These are phyloP conservation scores for Eucalyptus tenuipes DNA, from an alignment of 345 rosid species.

Conservation along the genomic window DNA sequence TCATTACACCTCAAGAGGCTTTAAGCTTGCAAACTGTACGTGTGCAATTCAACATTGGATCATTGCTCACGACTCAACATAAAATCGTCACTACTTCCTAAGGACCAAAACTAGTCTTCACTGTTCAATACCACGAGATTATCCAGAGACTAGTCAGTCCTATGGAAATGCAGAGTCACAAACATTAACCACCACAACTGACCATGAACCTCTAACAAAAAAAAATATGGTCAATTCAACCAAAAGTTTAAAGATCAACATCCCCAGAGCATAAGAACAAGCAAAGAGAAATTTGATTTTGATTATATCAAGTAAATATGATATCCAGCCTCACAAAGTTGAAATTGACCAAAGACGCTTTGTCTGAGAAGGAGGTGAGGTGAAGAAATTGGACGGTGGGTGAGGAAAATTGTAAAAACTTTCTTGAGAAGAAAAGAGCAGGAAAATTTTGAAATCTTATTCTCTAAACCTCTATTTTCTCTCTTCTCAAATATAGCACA, in stretches of 20 bases:
- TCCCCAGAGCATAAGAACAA: background rate
- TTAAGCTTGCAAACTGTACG: background rate
- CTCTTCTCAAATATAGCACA: background rate
- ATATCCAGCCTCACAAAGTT: background rate
- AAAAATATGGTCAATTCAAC: background rate
- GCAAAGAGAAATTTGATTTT: background rate
- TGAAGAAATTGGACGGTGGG: background rate
- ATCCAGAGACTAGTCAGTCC: background rate
- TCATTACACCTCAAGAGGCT: background rate
- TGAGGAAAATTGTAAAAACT: background rate
- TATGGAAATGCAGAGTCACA: background rate
- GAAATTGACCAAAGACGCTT: background rate
- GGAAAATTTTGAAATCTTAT: background rate
- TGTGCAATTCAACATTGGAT: background rate
- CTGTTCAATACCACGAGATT: background rate
- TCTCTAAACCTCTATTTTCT: background rate
- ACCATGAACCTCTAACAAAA: background rate
- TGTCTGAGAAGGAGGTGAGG: background rate
- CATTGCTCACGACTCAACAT: background rate
- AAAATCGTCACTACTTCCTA: background rate
- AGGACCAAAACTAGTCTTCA: background rate
- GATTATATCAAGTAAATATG: background rate
- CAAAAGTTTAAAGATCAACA: background rate
- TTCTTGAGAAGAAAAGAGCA: background rate
- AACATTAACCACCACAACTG: background rate